Evolutionary conservation across 345 rosid species (phyloP), one percentile per base, ranked within the genome.

Genomic region (Rhodamnia argentea): DNA sequence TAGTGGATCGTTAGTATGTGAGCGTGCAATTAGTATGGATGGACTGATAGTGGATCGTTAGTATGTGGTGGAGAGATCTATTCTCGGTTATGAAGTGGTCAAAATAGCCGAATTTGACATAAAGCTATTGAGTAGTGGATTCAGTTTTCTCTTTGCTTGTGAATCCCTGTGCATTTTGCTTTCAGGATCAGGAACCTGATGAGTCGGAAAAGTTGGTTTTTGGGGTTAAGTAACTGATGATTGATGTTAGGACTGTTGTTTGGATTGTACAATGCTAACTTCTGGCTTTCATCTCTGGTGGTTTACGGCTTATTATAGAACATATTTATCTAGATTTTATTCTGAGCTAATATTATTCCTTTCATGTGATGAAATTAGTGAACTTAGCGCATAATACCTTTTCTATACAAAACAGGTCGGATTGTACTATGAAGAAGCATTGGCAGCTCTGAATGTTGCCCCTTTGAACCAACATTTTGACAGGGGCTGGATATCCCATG

Each of bases 391-490:
- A 87, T 86, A 29, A 37, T 70, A 70, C 47, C 26, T 75, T 47
- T 50, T 85, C 64, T 26, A 85, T n/a, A 81, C 32, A 82, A 81
- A 90, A 84, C 89, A 97, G 99, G 99, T 92, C 86, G 98, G 99
- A 74, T 85, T 96, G 62, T 97, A 92, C 90, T 97, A 97, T 52
- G 99, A 97, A 91, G 99, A 97, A 91, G 98, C 99, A 86, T 92
- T 94, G 54, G 96, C 94, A 15, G 95, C 97, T 57, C 89, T 96
- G 40, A 93, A 74, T 87, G 92, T 90, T 83, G 88, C 94, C 52
- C 96, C 99, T 20, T 85, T 97, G 89, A 97, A 93, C 88, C 99
- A 97, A 91, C 99, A 97, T 92, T 97, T 97, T 82, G 99, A 97
- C 85, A 96, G 84, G 92, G 94, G 92, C 7, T 97, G 99, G 99